Conservation (phyloP, 2,329 filamentous ascomycete genomes). For the Pseudogymnoascus sp. region DNA sequence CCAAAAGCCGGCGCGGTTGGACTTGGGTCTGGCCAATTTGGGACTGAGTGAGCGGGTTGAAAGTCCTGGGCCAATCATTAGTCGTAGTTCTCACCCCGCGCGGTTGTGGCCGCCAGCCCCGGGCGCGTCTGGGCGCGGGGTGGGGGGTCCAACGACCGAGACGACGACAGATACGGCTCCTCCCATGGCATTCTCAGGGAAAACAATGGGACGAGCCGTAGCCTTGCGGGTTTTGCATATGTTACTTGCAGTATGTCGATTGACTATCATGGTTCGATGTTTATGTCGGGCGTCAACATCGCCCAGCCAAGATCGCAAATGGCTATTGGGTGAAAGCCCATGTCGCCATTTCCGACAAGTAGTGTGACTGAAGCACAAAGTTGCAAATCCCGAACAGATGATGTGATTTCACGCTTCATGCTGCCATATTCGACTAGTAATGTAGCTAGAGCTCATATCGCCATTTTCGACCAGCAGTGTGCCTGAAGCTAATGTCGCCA, state of each 20-base stretch:
- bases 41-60: neutral
- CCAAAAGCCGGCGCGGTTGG: neutral
- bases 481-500: neutral
- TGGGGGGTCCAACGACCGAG: neutral
- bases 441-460: neutral
- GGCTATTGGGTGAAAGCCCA: neutral
- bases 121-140: too few relatives aligned
- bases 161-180: neutral
- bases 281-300: neutral
- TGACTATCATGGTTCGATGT: neutral
- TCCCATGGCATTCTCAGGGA: neutral
- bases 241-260: neutral
- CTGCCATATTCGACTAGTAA: neutral
- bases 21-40: neutral
- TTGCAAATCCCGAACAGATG: neutral
- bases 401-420: neutral
- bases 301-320: neutral
- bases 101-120: neutral
- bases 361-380: neutral
- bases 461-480: neutral
- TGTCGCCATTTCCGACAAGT: neutral
- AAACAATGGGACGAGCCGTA: neutral
- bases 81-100: neutral
- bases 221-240: neutral
- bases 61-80: neutral